A percentile compares a stretch with the other conserved stretches of the same genome.
Evolutionary conservation across 2,329 filamentous ascomycete species (phyloP).

Genomic region (Aspergillus persii): DNA sequence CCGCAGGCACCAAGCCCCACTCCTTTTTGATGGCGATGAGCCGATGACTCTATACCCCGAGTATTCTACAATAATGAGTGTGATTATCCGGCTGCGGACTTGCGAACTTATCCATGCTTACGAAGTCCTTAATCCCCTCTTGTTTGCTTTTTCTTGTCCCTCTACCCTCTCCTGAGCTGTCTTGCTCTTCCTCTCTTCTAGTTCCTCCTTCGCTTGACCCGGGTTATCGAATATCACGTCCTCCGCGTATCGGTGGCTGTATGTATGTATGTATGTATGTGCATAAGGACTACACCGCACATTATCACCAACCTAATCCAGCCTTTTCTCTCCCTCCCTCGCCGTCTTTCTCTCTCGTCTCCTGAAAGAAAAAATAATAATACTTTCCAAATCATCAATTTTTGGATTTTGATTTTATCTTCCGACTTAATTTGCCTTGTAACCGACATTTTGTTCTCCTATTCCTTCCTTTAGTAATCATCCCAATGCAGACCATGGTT

Average conservation of each 20-base stretch:
- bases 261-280: not conserved
- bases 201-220: not conserved
- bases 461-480: not conserved
- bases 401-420: not conserved
- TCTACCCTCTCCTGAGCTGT: not conserved
- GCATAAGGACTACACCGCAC: conserved; percentile 10
- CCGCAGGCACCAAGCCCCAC: conserved; percentile 14
- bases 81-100: not conserved
- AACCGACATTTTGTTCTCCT: no score
- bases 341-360: not conserved
- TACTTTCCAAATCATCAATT: not conserved
- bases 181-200: not conserved
- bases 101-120: not conserved
- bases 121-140: not conserved
- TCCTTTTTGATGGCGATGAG: not conserved
- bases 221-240: not conserved
- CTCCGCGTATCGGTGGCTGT: not conserved
- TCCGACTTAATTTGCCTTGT: no score
- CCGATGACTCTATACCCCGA: not conserved
- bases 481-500: not conserved
- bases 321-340: conserved; percentile 2
- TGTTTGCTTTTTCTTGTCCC: not conserved
- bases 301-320: conserved; percentile 8
- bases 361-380: not conserved
- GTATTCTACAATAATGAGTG: not conserved